Evolutionary conservation across 148 eudicot species (phyloP).

Genomic region (Tetragonia tetragonoides): DNA sequence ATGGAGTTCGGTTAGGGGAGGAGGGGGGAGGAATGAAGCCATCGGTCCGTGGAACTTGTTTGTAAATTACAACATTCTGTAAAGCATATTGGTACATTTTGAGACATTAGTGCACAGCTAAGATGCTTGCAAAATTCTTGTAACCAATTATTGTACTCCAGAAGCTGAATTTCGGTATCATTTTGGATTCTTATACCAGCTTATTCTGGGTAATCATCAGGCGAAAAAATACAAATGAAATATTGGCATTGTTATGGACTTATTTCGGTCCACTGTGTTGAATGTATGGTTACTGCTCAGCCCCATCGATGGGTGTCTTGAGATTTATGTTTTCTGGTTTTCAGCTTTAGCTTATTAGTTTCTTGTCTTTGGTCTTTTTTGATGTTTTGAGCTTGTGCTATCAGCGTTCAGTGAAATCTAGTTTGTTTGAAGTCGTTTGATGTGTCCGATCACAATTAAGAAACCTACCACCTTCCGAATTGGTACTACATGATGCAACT

Average conservation of each 20-base stretch:
- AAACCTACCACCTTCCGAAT: too few species aligned
- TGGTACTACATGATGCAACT: too few species aligned
- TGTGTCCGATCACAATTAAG: too few species aligned
- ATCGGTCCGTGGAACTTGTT: slow-evolving; percentile 16
- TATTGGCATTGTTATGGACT: background rate
- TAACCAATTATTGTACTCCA: background rate
- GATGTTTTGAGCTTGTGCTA: too few species aligned
- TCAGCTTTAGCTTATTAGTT: too few species aligned
- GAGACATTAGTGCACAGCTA: background rate
- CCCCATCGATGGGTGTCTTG: too few species aligned
- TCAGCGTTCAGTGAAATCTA: too few species aligned
- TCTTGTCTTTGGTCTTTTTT: too few species aligned
- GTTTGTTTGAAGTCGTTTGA: too few species aligned
- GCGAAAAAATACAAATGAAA: background rate
- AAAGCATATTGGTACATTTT: slow-evolving; percentile 2
- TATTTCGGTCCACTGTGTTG: too few species aligned
- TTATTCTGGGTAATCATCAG: background rate
- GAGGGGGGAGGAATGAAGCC: slow-evolving; percentile 14
- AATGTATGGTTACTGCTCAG: too few species aligned
- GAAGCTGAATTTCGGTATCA: slow-evolving; percentile 3
- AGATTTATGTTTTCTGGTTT: too few species aligned
- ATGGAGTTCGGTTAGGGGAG: background rate
- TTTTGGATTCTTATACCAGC: background rate
- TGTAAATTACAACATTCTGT: slow-evolving; percentile 12
- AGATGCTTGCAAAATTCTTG: background rate